Evolutionary conservation across 805 yeast species (phyloP), one percentile per base, ranked within the genome.

Genomic region (Wickerhamiella alocasiicola): DNA sequence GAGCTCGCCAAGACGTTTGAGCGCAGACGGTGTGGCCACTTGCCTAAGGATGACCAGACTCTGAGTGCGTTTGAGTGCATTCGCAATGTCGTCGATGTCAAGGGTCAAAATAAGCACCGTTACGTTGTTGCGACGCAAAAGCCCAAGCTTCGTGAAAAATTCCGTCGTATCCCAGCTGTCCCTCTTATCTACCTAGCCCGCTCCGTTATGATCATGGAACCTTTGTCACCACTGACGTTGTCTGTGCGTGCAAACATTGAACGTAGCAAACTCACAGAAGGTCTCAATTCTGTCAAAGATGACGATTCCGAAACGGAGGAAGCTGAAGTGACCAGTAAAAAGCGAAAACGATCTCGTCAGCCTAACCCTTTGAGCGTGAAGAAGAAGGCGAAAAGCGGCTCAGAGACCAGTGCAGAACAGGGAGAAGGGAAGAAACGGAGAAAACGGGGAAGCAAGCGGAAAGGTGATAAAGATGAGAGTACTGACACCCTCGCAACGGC

Each of bases 171-270:
- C 9, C 94, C 98, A 0, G 98, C 95, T 9, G 80, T 84, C 1
- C 98, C 98, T 1, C 60, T 91, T 48, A 65, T 88, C 7, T 87
- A 81, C 57, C 76, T 91, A 74, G 78, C 81, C 54, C 69, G 95
- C 46, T 75, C 95, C 1, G 98, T 91, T 13, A 82, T 91, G 88
- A 77, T 91, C 20, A 76, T 91, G 91, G 98, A 91, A 60, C 95
- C 96, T 6, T 63, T 85, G 49, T 81, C 94, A 39, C 71, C 70
- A 28, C 81, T 82, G 5, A 79, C 88, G 31, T 66, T 65, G 9
- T 57, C 55, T 33, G 65, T 68, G 12, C 73, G 75, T 41, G 54
- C 54, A 34, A 50, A 59, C 21, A 63, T 68, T 30, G 98, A 91
- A 59, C 56, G 63, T 1, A 65, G 68, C 33, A 91, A 91, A 53